A percentile compares a stretch with the other conserved stretches of the same genome.
These are phyloP conservation scores for Stephania japonica DNA, from an alignment of 164 flowering plant species.

Conservation along the genomic window DNA sequence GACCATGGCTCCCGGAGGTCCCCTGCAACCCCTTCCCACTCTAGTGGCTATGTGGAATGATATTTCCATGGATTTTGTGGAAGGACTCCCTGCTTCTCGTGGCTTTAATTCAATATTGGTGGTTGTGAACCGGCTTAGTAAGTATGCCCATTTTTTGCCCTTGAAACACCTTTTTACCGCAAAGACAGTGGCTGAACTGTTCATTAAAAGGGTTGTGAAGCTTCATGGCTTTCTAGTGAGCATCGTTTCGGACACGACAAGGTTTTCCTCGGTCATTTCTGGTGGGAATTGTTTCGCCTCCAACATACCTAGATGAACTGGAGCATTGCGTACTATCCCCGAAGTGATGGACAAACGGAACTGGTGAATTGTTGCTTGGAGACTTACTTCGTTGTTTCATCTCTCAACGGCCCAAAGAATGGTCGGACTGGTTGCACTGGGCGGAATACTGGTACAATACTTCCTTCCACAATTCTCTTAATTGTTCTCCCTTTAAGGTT, in stretches of 20 bases:
- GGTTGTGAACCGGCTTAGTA: neutral
- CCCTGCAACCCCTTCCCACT: slow-evolving; percentile 11
- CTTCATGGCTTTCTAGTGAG: slow-evolving; percentile 2
- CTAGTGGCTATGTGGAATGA: slow-evolving; percentile 5
- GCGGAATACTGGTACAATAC: slow-evolving; percentile 3
- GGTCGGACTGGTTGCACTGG: neutral
- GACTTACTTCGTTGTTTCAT: too few species aligned
- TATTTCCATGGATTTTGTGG: slow-evolving; percentile 11
- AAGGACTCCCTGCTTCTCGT: neutral
- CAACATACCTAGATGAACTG: neutral
- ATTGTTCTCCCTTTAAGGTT: too few species aligned
- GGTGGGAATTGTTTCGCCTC: neutral
- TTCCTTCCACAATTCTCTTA: too few species aligned
- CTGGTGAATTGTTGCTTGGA: neutral
- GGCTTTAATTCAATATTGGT: neutral
- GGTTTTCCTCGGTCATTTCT: neutral
- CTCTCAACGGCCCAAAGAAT: neutral
- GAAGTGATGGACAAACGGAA: slow-evolving; percentile 6
- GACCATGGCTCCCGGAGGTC: neutral
- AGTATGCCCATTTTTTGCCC: slow-evolving; percentile 7
- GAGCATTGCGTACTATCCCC: neutral
- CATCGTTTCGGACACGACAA: slow-evolving; percentile 3
- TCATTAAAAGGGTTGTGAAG: neutral
- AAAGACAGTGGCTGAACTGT: neutral
- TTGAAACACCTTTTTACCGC: slow-evolving; percentile 3